Evolutionary conservation across 2,329 filamentous ascomycete species (phyloP), one percentile per base, ranked within the genome.

Genomic region (Aspergillus fumigatiaffinis): DNA sequence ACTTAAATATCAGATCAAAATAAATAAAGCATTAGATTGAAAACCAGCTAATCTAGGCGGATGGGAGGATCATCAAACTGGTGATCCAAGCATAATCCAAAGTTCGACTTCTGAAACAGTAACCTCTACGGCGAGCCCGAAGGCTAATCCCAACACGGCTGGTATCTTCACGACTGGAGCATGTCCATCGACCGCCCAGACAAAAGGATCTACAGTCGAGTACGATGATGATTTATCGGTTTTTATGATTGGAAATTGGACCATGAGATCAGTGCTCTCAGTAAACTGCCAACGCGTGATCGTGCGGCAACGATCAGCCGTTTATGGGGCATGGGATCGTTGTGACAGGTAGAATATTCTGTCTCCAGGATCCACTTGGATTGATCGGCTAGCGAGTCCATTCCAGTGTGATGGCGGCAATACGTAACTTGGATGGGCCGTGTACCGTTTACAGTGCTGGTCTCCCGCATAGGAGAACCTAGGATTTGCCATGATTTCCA

Each of bases 231-330:
- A 26, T 47, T 21, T 47, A 38, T 25, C 20, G 8, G 14, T 47
- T 47, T 47, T 14, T 47, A 47, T 47, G 44, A 47, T 47, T 56
- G 32, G 54, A 44, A 54, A 17, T 46, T 28, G 29, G 57, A 55
- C 52, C 51, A 59, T 57, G 60, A 65, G 68, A 69, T 70, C 69
- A 65, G 61, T 38, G 63, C 67, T 68, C 64, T 62, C 54, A 57
- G 54, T 49, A 35, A 32, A 17, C 32, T 35, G 32, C 32, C 12
- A 53, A 54, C 52, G 62, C 55, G 53, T 62, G 64, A 67, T 66
- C 65, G 64, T 63, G 65, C 65, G 62, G 66, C 64, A 70, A 66
- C 68, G 69, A 72, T 72, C 70, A 70, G 60, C 71, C 70, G 71
- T 73, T 73, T 68, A 72, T 68, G 70, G 69, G 66, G 68, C 67